A percentile compares a stretch with the other conserved stretches of the same genome.
phyloP scores from a whole-genome alignment of 805 yeast species.

The Naumovozyma baii region DNA sequence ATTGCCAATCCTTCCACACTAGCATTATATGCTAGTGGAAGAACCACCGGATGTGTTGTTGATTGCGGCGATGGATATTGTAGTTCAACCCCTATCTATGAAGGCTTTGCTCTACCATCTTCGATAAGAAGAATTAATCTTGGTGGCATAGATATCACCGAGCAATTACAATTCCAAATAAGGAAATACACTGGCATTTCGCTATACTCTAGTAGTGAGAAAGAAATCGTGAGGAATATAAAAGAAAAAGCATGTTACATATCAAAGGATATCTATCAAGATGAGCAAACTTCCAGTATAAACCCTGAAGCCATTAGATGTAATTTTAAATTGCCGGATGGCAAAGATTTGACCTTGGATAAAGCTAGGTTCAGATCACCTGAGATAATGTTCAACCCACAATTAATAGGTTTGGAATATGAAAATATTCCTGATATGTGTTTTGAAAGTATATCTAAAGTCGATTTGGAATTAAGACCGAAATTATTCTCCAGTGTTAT shows the following conservation, averaged over 20 bases:
- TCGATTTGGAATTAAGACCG: conserved; percentile 71
- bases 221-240: conserved; percentile 67
- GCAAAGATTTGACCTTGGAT: conserved; percentile 55
- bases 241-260: conserved; percentile 70
- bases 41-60: conserved; percentile 82
- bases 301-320: conserved; percentile 13
- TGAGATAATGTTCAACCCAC: conserved; percentile 78
- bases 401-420: conserved; percentile 64
- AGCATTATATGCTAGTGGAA: conserved; percentile 76
- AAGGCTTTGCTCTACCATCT: conserved; percentile 72
- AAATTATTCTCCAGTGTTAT: conserved; percentile 61
- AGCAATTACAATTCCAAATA: conserved; percentile 56
- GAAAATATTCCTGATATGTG: conserved; percentile 59
- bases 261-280: conserved; percentile 45
- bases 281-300: conserved; percentile 40
- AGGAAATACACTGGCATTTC: conserved; percentile 56
- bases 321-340: conserved; percentile 71
- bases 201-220: conserved; percentile 64
- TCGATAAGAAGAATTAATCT: conserved; percentile 66
- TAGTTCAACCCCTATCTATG: conserved; percentile 80
- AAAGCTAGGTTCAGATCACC: conserved; percentile 64
- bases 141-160: conserved; percentile 83
- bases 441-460: conserved; percentile 51
- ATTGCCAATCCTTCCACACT: conserved; percentile 90
- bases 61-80: conserved; percentile 94